Base-by-base conservation (phyloP, 2,329 filamentous ascomycete genomes). In the Diaporthe ilicicola region DNA sequence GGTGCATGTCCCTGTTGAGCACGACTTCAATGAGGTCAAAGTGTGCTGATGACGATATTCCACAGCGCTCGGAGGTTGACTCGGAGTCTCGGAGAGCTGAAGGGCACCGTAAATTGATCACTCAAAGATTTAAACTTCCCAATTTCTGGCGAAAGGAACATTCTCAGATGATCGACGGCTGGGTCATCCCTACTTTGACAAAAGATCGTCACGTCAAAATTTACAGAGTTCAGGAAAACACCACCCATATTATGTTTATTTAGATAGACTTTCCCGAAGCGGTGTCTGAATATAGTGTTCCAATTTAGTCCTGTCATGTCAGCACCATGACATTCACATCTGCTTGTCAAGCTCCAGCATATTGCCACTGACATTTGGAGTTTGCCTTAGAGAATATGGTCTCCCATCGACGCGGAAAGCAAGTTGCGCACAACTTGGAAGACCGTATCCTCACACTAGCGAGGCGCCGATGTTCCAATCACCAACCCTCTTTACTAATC, bases 11-110 rank as follows among this genome's bases (percentile, higher is more conserved):
- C 44, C 19, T 22, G 42, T 48, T 44, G 22, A 48, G 48, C 34
- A 37, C 59, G 13, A 62, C 59, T 37, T 19, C 42, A 29, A 34
- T 1, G 42, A 19, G 32, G 34, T 62, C 22, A 19, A 42, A 19
- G 42, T 48, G 27, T 42, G 22, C 32, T 48, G 42, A 22, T n/a
- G 27, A 17, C 22, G n/a, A 19, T 22, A 24, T 46, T 24, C 19
- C 29, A 37, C 10, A 6, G 17, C 8, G 6, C 12, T 5, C 27
- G 19, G 42, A 34, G 19, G 39, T 22, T 10, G 12, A 12, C 10
- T 17, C 59, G 42, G 59, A 24, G 5, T 48, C 59, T 62, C 59
- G 59, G 59, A n/a, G 27, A 6, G 29, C 42, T 62, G 59, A n/a
- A 37, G 59, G n/a, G 27, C 42, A 62, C 42, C 59, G 59, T 12